Evolutionary conservation across 1,139 yeast species (phyloP), one percentile per base, ranked within the genome.

Genomic region (Candida anutae): DNA sequence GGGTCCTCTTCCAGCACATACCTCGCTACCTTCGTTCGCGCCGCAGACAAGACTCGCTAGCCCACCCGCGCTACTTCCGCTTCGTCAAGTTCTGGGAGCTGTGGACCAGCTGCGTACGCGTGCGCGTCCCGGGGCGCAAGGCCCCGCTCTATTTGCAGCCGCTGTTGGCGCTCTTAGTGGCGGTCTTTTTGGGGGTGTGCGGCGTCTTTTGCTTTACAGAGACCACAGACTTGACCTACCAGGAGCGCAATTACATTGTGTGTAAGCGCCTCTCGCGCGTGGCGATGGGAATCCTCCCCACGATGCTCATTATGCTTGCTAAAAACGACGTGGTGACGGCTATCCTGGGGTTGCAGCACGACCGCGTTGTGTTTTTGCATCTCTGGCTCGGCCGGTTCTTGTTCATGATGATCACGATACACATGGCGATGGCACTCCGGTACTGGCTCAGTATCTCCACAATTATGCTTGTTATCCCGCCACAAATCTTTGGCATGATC

Each of bases 401-500:
- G 48, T 66, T 66, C 50, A 26, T 43, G 4, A 46, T 61, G 50
- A 46, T 59, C n/a, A 50, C 59, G 2, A 38, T 56, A 5, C 75
- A 69, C 41, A 37, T 62, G 26, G 47, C 44, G 10, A 36, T 63
- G 22, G 37, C 57, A 2, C 40, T 54, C 13, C 38, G 46, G 15
- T 68, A 67, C 37, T 69, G 74, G 75, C 37, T 64, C 15, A 33
- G 64, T 28, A 50, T 59, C 14, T 60, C 65, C 35, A 37, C 45
- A 12, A 44, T 62, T 11, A 66, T 66, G 71, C 35, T 66, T 14
- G 33, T 46, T 9, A 66, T 69, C 23, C 75, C 74, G 2, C 74
- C 74, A 2, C 69, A 63, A 37, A 64, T 62, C 13, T 69, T 68
- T 44, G 75, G 74, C 5, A 58, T 64, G 48, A 67, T 68, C 30